Percentiles rank a stretch among this genome's conserved stretches.
Evolutionary conservation across 73 alveolate genomes (phyloP).

Genomic region (Symbiodinium pilosum): DNA sequence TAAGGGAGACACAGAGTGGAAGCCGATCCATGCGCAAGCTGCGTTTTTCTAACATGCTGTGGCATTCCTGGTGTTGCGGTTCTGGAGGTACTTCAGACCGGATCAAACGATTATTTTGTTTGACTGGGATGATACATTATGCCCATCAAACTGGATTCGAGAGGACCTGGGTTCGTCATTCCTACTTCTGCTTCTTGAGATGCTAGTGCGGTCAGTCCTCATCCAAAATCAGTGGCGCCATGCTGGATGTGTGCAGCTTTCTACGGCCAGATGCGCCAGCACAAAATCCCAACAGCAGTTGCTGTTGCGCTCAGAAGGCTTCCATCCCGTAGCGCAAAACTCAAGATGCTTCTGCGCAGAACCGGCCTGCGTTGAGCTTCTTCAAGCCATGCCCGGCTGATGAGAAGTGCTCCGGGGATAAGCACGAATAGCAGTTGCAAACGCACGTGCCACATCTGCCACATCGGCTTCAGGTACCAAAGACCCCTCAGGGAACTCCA

Average conservation of each 20-base stretch:
- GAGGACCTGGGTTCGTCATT: conserved; percentile 47
- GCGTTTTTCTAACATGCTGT: too few relatives aligned
- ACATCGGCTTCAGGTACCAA: conserved; percentile 59
- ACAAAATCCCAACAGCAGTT: too few relatives aligned
- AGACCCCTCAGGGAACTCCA: conserved; percentile 79
- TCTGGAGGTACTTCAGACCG: conserved; percentile 72
- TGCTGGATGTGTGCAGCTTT: not conserved
- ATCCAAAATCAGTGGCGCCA: not conserved
- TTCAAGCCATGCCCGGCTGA: conserved; percentile 92
- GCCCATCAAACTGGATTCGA: conserved; percentile 91
- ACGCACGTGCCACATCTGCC: not conserved
- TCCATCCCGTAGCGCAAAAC: too few relatives aligned
- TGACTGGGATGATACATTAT: conserved; percentile 92
- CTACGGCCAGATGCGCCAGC: too few relatives aligned
- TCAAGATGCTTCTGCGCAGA: conserved; percentile 7
- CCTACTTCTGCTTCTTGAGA: too few relatives aligned
- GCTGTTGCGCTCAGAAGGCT: too few relatives aligned
- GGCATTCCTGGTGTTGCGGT: too few relatives aligned
- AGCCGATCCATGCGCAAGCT: too few relatives aligned
- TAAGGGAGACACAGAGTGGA: too few relatives aligned
- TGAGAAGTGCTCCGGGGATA: conserved; percentile 53
- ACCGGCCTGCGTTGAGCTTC: conserved; percentile 92
- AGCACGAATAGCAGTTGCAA: not conserved
- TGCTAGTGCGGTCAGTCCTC: not conserved
- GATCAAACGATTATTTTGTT: conserved; percentile 87